phyloP scores from a whole-genome alignment of 2,329 filamentous ascomycete genomes.

The Epichloe brachyelytri region DNA sequence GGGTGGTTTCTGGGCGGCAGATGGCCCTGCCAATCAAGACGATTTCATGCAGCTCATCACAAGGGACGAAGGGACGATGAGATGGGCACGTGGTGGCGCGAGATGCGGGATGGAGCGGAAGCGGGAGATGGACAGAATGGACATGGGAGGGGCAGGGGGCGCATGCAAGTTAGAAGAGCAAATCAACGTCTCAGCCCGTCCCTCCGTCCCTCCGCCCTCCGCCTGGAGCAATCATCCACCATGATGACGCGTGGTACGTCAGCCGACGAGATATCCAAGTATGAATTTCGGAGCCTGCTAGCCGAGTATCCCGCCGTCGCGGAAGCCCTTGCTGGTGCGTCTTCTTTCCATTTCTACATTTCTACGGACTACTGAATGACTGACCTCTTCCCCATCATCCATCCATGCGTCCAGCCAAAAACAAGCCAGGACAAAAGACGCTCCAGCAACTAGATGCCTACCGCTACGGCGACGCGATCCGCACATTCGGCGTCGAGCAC shows the following conservation, averaged over 20 bases:
- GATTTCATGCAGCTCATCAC: too few species aligned
- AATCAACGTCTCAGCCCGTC: background rate
- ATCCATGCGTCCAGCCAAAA: slow-evolving; percentile 1
- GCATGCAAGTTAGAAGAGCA: too few species aligned
- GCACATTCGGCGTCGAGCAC: slow-evolving; percentile 26
- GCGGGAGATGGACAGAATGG: too few species aligned
- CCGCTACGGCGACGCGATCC: slow-evolving; percentile 42
- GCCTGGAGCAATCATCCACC: background rate
- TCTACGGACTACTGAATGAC: too few species aligned
- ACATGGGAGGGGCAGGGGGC: too few species aligned
- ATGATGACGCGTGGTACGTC: background rate
- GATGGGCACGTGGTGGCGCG: too few species aligned
- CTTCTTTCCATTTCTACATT: slow-evolving; percentile 15
- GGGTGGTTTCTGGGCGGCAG: too few species aligned
- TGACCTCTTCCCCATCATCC: background rate
- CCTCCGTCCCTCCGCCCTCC: background rate
- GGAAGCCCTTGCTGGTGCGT: slow-evolving; percentile 33
- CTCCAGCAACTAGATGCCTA: slow-evolving; percentile 46
- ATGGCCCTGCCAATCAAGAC: too few species aligned
- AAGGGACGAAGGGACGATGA: too few species aligned
- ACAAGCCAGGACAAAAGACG: slow-evolving; percentile 34
- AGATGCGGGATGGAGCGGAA: too few species aligned
- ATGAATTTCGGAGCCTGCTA: slow-evolving; percentile 24
- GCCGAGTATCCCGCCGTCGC: slow-evolving; percentile 27
- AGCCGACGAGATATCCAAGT: slow-evolving; percentile 14